Base-by-base conservation (phyloP, 2,329 filamentous ascomycete species). In the Fusarium tuaranense region DNA sequence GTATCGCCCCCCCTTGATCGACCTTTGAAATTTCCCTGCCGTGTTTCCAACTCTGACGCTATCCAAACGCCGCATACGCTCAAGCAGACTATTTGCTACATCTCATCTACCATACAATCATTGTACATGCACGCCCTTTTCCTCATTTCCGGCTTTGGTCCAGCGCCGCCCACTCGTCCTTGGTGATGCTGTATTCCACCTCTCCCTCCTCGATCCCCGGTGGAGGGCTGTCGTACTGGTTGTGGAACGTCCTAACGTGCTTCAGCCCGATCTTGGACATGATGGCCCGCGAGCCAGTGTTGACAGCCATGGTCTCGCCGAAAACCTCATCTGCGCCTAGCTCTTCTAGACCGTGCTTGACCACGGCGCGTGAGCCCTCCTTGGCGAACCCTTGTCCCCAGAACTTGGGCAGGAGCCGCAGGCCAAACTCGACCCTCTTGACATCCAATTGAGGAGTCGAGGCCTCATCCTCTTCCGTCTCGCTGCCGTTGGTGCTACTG, bases 241-340 rank as follows among this genome's bases (percentile, higher is more conserved):
- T 72, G 65, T 74, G 69, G 38, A 80, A 77, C 4, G 75, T 78
- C 25, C 73, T 65, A 9, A 73, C 62, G 32, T 78, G 78, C 66
- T 59, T 74, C 8, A 77, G 66, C 6, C 75, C 75, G 30, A 65
- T 25, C 44, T 73, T 72, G 12, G 71, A 57, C 72, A 77, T 76
- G 36, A 75, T 70, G 36, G 64, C 78, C 30, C 78, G 63, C 4
- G 80, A 81, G 6, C 77, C 77, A 55, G 61, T 68, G 61, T 81
- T 81, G 13, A 81, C 72, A 34, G 78, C 74, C 80, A 81, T 81
- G 18, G 80, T 82, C 59, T 80, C 78, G 9, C 76, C 80, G 44
- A 73, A 75, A 1, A 80, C 66, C 41, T 77, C 73, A 10, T 69
- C 62, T 22, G 80, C 58, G 12, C 69, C 70, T 5, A 82, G 70